Conservation (phyloP, 208 protist genomes). For the Leishmania arabica region DNA sequence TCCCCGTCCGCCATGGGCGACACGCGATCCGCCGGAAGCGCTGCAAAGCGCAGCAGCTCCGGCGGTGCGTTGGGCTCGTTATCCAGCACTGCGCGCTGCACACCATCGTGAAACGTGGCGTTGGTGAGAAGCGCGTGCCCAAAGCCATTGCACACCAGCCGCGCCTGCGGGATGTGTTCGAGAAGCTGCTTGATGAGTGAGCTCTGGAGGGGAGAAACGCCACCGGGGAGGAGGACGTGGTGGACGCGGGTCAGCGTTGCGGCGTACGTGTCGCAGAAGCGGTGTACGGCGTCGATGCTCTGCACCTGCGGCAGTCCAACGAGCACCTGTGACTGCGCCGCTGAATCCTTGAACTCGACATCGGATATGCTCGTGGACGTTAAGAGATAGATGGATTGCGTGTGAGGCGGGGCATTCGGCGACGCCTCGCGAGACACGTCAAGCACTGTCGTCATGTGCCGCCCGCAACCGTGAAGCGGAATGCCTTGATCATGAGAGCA, state of each 20-base stretch:
- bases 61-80: slow-evolving; percentile 31
- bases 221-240: slow-evolving; percentile 50
- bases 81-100: slow-evolving; percentile 47
- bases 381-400: slow-evolving; percentile 63
- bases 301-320: slow-evolving; percentile 57
- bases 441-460: slow-evolving; percentile 69
- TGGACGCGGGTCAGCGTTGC: slow-evolving; percentile 41
- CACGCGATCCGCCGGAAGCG: slow-evolving; percentile 25
- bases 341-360: slow-evolving; percentile 37
- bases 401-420: slow-evolving; percentile 34
- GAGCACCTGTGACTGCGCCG: slow-evolving; percentile 41
- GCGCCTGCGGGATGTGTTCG: slow-evolving; percentile 38
- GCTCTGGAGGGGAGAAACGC: slow-evolving; percentile 42
- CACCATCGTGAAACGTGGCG: slow-evolving; percentile 60
- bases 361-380: slow-evolving; percentile 54
- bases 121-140: slow-evolving; percentile 63
- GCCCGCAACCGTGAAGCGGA: slow-evolving; percentile 14
- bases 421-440: slow-evolving; percentile 32
- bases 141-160: slow-evolving; percentile 56
- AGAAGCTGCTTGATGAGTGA: slow-evolving; percentile 44
- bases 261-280: slow-evolving; percentile 50
- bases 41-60: slow-evolving; percentile 31
- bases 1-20: slow-evolving; percentile 40
- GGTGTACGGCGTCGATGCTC: slow-evolving; percentile 34
- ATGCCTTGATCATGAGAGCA: slow-evolving; percentile 32